Evolutionary conservation across 257 asterid genomes (phyloP).

Genomic region (Petunia axillaris): DNA sequence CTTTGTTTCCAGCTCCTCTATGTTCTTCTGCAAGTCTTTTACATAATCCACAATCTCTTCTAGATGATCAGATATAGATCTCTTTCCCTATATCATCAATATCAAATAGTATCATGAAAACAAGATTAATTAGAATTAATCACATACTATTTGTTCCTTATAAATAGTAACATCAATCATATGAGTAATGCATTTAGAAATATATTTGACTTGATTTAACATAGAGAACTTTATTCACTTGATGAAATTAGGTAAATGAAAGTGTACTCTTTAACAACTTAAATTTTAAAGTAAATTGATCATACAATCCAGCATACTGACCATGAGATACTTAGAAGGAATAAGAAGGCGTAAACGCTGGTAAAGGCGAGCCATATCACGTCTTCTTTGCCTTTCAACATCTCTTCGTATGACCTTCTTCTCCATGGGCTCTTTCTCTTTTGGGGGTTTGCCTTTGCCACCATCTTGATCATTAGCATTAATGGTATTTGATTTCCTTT

Average conservation of each 20-base stretch:
- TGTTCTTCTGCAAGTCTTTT: constrained; percentile 19
- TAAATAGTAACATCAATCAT: no score
- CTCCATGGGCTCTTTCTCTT: not conserved
- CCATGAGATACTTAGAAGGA: constrained; percentile 27
- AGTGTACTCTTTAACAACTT: no score
- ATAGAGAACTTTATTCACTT: no score
- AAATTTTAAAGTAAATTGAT: no score
- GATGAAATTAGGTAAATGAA: no score
- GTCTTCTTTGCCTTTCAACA: constrained; percentile 26
- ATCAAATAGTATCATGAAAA: no score
- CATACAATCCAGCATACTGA: not conserved
- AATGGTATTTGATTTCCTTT: not conserved
- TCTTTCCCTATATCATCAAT: constrained; percentile 26
- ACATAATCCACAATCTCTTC: constrained; percentile 23
- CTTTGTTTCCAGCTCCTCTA: constrained; percentile 1
- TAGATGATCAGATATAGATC: constrained; percentile 19
- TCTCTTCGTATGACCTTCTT: constrained; percentile 18
- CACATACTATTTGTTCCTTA: no score
- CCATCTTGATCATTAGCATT: not conserved
- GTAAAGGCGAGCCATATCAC: constrained; percentile 27
- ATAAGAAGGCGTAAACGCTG: constrained; percentile 21
- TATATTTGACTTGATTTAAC: no score
- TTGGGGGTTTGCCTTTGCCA: not conserved
- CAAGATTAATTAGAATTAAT: no score
- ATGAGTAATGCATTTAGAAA: no score